These are phyloP conservation scores for Effrenium voratum DNA, from an alignment of 73 alveolate genomes.

Conservation along the genomic window DNA sequence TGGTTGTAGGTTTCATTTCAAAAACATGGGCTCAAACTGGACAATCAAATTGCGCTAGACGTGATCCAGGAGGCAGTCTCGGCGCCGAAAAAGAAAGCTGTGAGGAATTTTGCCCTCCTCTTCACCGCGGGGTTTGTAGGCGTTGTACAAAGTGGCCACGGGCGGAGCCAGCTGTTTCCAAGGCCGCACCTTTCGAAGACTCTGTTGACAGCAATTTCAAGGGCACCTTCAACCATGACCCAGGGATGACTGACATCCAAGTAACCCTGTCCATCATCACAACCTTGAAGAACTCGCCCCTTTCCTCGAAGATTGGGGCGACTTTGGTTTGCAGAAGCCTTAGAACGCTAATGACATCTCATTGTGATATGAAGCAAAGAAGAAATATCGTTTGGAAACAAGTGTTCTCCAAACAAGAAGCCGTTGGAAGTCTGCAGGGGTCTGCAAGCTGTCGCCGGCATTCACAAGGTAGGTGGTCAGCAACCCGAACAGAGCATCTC, in stretches of 20 bases:
- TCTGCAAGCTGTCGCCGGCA: not conserved
- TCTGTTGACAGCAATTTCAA: too few relatives aligned
- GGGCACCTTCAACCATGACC: too few relatives aligned
- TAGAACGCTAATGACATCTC: not conserved
- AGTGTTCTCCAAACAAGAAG: not conserved
- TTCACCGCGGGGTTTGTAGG: not conserved
- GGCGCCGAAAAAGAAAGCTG: not conserved
- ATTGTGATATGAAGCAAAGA: not conserved
- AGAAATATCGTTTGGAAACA: not conserved
- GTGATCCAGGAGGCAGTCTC: not conserved
- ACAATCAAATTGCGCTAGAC: not conserved
- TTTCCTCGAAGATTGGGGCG: not conserved
- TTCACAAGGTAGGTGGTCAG: not conserved
- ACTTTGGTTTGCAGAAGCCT: not conserved
- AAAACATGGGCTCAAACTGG: not conserved
- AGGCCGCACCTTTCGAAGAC: not conserved
- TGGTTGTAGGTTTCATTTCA: not conserved
- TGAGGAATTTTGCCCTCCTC: conserved; percentile 11
- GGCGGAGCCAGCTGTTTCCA: not conserved
- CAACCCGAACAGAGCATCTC: not conserved
- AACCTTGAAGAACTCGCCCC: conserved; percentile 20
- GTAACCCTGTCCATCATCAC: not conserved
- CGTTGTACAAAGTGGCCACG: not conserved
- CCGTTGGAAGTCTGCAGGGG: not conserved
- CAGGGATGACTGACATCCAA: too few relatives aligned